Conservation (phyloP, 768 basidiomycete genomes). For the Kwoniella shandongensis region DNA sequence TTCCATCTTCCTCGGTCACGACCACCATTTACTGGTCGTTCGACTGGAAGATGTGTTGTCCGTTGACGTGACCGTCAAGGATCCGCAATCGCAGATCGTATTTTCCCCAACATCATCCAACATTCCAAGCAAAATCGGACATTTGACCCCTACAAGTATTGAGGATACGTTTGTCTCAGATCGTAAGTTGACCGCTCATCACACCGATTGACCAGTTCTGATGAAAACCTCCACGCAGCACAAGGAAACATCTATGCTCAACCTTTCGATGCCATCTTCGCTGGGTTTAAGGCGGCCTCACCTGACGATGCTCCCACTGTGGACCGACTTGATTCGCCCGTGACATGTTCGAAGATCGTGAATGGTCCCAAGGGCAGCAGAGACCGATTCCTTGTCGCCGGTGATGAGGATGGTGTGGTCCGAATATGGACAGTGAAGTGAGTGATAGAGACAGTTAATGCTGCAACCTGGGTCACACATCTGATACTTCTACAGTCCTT, state of each 20-base stretch:
- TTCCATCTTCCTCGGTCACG: too few species aligned
- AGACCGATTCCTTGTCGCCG: conserved; percentile 31
- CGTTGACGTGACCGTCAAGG: too few species aligned
- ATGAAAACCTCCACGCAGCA: too few species aligned
- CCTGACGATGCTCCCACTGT: conserved; percentile 1
- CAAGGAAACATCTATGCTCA: conserved; percentile 25
- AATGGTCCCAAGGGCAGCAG: not conserved
- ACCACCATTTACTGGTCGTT: too few species aligned
- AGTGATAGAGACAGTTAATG: too few species aligned
- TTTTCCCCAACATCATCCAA: too few species aligned
- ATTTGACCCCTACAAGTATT: conserved; percentile 1
- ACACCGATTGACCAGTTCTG: not conserved
- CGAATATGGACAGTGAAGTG: conserved; percentile 47
- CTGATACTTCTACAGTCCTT: conserved; percentile 31
- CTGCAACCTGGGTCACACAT: too few species aligned
- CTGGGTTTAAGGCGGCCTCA: not conserved
- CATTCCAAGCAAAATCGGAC: not conserved
- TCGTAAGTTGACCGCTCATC: too few species aligned
- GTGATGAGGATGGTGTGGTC: conserved; percentile 50
- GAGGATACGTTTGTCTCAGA: conserved; percentile 24
- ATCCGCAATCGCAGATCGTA: too few species aligned
- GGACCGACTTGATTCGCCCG: conserved; percentile 33
- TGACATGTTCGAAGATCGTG: conserved; percentile 27
- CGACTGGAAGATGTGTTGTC: too few species aligned
- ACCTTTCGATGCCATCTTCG: not conserved